phyloP scores from a whole-genome alignment of 2,329 filamentous ascomycete species.

The Beauveria pseudobassiana region DNA sequence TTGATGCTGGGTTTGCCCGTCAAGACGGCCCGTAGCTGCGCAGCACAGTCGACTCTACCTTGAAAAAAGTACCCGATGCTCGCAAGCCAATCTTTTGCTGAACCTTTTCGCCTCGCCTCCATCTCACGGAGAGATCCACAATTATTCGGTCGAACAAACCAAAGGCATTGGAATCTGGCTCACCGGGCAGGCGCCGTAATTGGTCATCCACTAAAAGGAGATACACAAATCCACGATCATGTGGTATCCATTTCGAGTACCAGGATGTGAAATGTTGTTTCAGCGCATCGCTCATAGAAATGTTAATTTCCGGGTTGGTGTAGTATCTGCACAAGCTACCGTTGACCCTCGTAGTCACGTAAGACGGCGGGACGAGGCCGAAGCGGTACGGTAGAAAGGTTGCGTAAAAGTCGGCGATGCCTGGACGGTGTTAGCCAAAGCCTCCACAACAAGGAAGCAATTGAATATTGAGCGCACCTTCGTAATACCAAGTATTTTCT shows the following conservation, averaged over 20 bases:
- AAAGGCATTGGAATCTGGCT: not conserved
- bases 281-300: slow-evolving; percentile 8
- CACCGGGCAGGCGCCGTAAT: not conserved
- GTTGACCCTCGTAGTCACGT: slow-evolving; percentile 11
- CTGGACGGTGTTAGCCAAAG: not conserved
- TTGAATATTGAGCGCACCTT: slow-evolving; percentile 2
- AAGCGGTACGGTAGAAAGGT: slow-evolving; percentile 13
- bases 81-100: slow-evolving; percentile 5
- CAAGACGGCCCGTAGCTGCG: slow-evolving; percentile 1
- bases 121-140: not conserved
- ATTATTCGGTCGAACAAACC: slow-evolving; percentile 5
- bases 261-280: slow-evolving; percentile 12
- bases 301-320: slow-evolving; percentile 11
- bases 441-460: not conserved
- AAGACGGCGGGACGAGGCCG: slow-evolving; percentile 10
- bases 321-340: slow-evolving; percentile 11
- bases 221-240: slow-evolving; percentile 7
- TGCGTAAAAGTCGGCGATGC: slow-evolving; percentile 13
- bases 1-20: not conserved
- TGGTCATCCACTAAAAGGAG: slow-evolving; percentile 8
- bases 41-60: not conserved
- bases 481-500: slow-evolving; percentile 14
- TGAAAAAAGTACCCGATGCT: not conserved
- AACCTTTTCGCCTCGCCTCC: slow-evolving; percentile 3
- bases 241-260: slow-evolving; percentile 13